Base-by-base conservation (phyloP, 169 alveolate species). In the Cryptosporidium bovis region DNA sequence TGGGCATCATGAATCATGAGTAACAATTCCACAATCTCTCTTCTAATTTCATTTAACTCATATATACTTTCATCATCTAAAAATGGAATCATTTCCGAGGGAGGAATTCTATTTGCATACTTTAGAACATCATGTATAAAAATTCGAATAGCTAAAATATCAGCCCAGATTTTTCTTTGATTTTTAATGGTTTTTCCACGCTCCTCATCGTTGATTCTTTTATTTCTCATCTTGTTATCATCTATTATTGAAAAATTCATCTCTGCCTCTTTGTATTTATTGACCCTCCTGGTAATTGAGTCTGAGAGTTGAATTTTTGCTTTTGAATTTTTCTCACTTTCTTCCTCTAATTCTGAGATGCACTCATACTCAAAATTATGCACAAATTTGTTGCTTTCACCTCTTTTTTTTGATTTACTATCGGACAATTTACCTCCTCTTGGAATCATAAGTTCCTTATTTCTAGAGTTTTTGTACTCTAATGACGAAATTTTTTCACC, bases 131-230 rank as follows among this genome's bases (percentile, higher is more conserved):
- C 64, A 40, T 77, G 87, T 5, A 50, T 33, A 10, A 77, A 77
- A 27, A 77, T 77, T 27, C 87, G 71, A 29, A 77, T 60, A 15
- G 77, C 87, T 29, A 77, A 51, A 44, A 77, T 15, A 3, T 77
- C 65, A 0, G 87, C 24, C 87, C 87, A 77, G 15, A 77, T 77
- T 36, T 60, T 60, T 20, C 44, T 68, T 20, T 77, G 87, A 58
- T 60, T 77, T 46, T 77, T 77, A 36, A 77, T 71, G 44, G 29
- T 13, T 62, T 60, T 53, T 2, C 87, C 87, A 7, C 27, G 36
- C 36, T 77, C 87, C 48, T 24, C 40, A 4, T 56, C 62, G 48
- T 24, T 4, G 10, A 29, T 4, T 66, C 58, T 34, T 34, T 62
- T 77, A 20, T 24, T 71, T 60, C 36, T 77, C 10, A 77, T 24